Base-by-base conservation (phyloP, 2,329 filamentous ascomycete species). In the Aspergillus intermedius region DNA sequence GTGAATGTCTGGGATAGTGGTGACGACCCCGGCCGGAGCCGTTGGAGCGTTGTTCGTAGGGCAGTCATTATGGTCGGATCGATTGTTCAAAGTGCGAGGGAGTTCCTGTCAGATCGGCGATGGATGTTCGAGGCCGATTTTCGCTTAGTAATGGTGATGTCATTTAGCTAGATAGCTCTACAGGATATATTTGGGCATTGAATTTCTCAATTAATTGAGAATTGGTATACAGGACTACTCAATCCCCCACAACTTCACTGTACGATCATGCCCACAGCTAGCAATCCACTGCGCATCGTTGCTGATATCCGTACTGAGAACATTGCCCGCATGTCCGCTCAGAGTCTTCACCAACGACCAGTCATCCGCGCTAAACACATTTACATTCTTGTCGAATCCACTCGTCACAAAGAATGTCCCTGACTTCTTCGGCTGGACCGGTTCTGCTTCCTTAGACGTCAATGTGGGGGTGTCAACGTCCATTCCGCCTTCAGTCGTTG, bases 341-440 rank as follows among this genome's bases (percentile, higher is more conserved):
- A 98, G 74, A 13, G 84, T 88, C 70, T 95, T 94, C 52, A 91
- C 83, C 50, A 95, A 72, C 1, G 87, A 85, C 91, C 93, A 98
- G 71, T 98, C 91, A 66, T 98, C 93, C 2, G 90, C 90, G 5
- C 90, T 95, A 71, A 94, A 97, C 57, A 98, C 80, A 65, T 96
- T 95, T 70, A 98, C 86, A 59, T 90, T 91, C 67, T 87, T 89
- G 72, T 98, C 93, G 63, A 97, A 97, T 0, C 93, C 93, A 58
- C 85, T 83, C 3, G 84, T 90, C 3, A 96, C 85, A 57, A 98
- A 86, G 69, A 96, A 96, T 0, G 91, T 95, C 42, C 91, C 88
- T 0, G 88, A 85, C 64, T 90, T 94, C 72, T 89, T 91, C 9
- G 91, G 91, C 42, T 80, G 65, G 74, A 78, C 21, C 72, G 62